These are phyloP conservation scores for Ensete glaucum DNA, from an alignment of 176 grass and related monocot species.

Conservation along the genomic window DNA sequence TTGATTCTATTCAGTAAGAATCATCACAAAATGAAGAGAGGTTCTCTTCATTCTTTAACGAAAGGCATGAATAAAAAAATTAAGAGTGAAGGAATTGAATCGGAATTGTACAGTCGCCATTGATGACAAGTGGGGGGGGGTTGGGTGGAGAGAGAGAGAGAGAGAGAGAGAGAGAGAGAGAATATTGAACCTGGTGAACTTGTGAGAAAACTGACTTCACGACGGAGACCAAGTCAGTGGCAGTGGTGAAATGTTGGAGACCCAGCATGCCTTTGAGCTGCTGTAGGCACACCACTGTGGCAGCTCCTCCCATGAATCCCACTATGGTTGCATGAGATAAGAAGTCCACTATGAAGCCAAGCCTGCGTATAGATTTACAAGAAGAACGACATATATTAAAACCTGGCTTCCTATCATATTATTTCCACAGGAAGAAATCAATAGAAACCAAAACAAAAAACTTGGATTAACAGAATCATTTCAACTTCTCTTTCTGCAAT, in stretches of 20 bases:
- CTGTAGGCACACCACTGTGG: constrained; percentile 88
- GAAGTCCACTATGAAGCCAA: constrained; percentile 91
- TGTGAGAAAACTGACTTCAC: constrained; percentile 77
- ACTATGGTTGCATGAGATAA: constrained; percentile 89
- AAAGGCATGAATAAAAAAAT: too few relatives aligned
- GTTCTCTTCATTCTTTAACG: too few relatives aligned
- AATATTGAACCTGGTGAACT: constrained; percentile 47
- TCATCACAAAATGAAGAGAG: too few relatives aligned
- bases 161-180: too few relatives aligned
- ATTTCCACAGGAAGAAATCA: neutral
- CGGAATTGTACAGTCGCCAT: too few relatives aligned
- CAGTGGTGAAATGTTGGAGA: constrained; percentile 68
- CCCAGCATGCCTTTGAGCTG: constrained; percentile 90
- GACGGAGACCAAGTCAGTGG: constrained; percentile 82
- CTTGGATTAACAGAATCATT: too few relatives aligned
- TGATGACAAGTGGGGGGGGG: too few relatives aligned
- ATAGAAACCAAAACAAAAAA: too few relatives aligned
- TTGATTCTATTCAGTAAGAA: too few relatives aligned
- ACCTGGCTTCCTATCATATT: neutral
- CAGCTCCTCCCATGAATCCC: constrained; percentile 93
- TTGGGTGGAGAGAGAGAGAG: neutral
- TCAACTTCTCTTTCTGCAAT: neutral
- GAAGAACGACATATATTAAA: neutral
- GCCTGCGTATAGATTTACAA: constrained; percentile 18
- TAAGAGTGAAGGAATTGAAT: too few relatives aligned